A percentile compares a stretch with the other conserved stretches of the same genome.
Conservation (phyloP, 345 rosid genomes). For the Eucalyptus brandiana region DNA sequence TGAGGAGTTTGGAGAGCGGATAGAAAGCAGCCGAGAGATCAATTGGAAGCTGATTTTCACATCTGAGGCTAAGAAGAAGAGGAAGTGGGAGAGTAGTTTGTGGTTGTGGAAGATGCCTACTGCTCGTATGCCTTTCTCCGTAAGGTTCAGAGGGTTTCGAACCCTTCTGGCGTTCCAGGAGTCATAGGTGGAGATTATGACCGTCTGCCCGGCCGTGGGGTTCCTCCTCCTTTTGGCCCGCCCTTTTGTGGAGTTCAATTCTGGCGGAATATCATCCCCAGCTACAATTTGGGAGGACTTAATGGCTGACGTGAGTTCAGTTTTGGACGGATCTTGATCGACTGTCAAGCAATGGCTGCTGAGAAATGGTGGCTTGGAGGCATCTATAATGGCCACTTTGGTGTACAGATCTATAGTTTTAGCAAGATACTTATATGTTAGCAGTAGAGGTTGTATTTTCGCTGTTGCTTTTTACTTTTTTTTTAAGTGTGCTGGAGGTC, state of each 20-base stretch:
- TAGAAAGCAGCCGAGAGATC: not conserved
- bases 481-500: not conserved
- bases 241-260: not conserved
- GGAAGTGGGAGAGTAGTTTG: not conserved
- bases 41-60: slow-evolving; percentile 40
- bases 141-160: slow-evolving; percentile 4
- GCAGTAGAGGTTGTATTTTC: not conserved
- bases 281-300: slow-evolving; percentile 27
- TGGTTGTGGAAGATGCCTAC: not conserved
- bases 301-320: not conserved
- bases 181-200: slow-evolving; percentile 27
- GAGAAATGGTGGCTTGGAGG: not conserved
- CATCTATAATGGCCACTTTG: not conserved
- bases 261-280: not conserved
- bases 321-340: not conserved
- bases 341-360: not conserved
- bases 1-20: slow-evolving; percentile 20
- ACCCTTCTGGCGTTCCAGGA: not conserved
- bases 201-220: slow-evolving; percentile 2
- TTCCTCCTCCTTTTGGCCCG: not conserved
- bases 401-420: not conserved
- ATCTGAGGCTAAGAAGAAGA: slow-evolving; percentile 20
- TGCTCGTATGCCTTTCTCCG: not conserved
- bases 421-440: not conserved
- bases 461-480: not conserved